Conservation (phyloP, 148 eudicot genomes). For the Silene conica region DNA sequence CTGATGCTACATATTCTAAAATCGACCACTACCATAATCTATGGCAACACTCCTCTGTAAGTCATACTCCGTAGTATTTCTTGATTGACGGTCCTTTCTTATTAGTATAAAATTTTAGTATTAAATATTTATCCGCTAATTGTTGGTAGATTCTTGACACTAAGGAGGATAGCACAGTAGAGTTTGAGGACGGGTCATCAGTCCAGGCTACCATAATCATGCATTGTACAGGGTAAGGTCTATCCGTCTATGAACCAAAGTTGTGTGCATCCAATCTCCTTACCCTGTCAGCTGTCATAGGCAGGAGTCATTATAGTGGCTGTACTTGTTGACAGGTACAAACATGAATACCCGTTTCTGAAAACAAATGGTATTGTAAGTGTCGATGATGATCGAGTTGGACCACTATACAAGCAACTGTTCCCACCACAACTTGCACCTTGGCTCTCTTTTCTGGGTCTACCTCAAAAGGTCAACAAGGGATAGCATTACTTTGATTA, state of each 20-base stretch:
- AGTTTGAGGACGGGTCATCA: slow-evolving; percentile 44
- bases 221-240: slow-evolving; percentile 58
- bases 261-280: too few relatives aligned
- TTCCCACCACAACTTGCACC: slow-evolving; percentile 60
- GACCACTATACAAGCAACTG: slow-evolving; percentile 60
- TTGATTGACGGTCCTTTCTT: too few relatives aligned
- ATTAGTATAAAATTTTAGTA: too few relatives aligned
- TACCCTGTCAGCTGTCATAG: too few relatives aligned
- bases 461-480: slow-evolving; percentile 32
- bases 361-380: slow-evolving; percentile 40
- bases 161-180: slow-evolving; percentile 42
- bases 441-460: slow-evolving; percentile 49
- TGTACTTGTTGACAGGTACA: slow-evolving; percentile 44
- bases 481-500: too few relatives aligned
- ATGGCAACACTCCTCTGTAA: too few relatives aligned
- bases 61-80: too few relatives aligned
- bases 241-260: not conserved
- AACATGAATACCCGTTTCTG: slow-evolving; percentile 42
- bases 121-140: slow-evolving; percentile 1
- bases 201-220: slow-evolving; percentile 43
- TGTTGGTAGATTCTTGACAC: slow-evolving; percentile 35
- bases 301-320: too few relatives aligned
- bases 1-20: too few relatives aligned
- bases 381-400: slow-evolving; percentile 51
- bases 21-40: too few relatives aligned